These are phyloP conservation scores for Phlebiopsis gigantea DNA, from an alignment of 768 basidiomycete species.

Conservation along the genomic window DNA sequence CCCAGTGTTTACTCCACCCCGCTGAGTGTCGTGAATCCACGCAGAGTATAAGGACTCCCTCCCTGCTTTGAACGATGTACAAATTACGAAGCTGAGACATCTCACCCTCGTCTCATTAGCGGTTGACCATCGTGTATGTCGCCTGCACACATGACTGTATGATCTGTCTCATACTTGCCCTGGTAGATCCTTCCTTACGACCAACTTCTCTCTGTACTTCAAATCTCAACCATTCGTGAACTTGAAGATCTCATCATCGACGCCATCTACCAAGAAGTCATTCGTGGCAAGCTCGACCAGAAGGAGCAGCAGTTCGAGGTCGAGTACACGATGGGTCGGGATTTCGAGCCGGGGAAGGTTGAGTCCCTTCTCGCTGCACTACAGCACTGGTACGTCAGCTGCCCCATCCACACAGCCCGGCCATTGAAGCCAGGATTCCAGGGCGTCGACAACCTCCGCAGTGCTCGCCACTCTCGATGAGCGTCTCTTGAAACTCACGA, in stretches of 20 bases:
- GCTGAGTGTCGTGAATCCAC: neutral
- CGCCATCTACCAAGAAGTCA: constrained; percentile 86
- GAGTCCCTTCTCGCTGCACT: constrained; percentile 57
- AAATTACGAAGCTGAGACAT: constrained; percentile 86
- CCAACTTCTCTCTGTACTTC: constrained; percentile 60
- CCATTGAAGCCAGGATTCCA: constrained; percentile 22
- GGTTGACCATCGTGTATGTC: constrained; percentile 64
- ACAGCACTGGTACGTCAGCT: constrained; percentile 52
- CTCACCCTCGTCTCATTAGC: constrained; percentile 87
- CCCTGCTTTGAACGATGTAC: constrained; percentile 65
- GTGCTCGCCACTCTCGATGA: constrained; percentile 70
- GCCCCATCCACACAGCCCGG: neutral
- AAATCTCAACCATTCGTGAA: constrained; percentile 76
- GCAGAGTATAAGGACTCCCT: constrained; percentile 61
- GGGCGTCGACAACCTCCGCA: constrained; percentile 65
- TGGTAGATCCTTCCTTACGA: constrained; percentile 78
- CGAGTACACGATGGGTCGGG: constrained; percentile 89
- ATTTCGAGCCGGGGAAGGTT: constrained; percentile 73
- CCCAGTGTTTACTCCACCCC: neutral
- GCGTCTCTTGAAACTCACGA: constrained; percentile 55
- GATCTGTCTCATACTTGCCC: neutral
- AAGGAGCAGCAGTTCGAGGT: constrained; percentile 86
- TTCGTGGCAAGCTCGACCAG: constrained; percentile 92
- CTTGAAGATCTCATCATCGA: constrained; percentile 98
- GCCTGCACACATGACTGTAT: neutral